phyloP scores from a whole-genome alignment of 2,329 filamentous ascomycete genomes.

The Trichoderma endophyticum region DNA sequence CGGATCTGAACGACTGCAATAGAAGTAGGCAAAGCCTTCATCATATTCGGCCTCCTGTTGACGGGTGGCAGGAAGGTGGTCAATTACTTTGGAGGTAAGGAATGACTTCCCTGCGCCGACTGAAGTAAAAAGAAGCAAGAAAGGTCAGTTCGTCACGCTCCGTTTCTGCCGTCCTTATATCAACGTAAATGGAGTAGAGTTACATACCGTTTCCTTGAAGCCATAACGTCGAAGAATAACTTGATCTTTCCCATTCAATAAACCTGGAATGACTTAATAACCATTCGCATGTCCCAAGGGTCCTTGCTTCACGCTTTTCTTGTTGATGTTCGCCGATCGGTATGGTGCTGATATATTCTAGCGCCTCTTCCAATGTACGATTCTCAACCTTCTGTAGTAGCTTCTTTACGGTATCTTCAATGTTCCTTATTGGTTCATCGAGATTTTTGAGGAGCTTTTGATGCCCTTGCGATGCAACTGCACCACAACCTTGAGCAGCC shows the following conservation, averaged over 20 bases:
- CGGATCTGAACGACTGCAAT: background rate
- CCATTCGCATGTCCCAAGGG: background rate
- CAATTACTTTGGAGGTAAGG: background rate
- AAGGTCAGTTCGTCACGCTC: background rate
- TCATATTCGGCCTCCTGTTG: background rate
- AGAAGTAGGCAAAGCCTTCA: constrained; percentile 1
- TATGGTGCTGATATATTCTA: background rate
- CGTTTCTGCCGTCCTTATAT: background rate
- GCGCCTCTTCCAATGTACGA: background rate
- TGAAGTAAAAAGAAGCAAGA: background rate
- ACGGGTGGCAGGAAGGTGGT: background rate
- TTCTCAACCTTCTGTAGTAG: background rate
- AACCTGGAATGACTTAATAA: background rate
- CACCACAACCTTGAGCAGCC: background rate
- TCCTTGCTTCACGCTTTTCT: background rate
- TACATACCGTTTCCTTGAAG: background rate
- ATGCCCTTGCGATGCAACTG: background rate
- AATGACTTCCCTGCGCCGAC: background rate
- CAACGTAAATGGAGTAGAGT: background rate
- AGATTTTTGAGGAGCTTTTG: background rate
- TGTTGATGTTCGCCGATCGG: background rate
- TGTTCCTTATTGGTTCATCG: background rate
- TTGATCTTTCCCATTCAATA: background rate
- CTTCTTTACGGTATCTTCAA: background rate
- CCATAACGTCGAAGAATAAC: background rate